Conservation (phyloP, 225 moss, liverwort and hornwort species). For the Climacium dendroides region DNA sequence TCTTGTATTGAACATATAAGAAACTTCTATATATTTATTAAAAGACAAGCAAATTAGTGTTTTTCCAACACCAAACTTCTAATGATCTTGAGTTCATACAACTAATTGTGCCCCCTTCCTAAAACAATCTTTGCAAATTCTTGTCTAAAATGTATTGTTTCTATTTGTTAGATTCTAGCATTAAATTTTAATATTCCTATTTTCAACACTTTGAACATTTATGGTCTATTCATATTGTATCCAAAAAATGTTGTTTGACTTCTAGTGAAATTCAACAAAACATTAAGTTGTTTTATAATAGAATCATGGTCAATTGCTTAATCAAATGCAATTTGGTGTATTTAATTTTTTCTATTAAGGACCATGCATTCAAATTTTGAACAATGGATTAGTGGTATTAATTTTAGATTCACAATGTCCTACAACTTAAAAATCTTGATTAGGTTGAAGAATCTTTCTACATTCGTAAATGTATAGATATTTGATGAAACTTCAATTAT, state of each 20-base stretch:
- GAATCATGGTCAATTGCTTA: not conserved
- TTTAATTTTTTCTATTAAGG: rapidly evolving
- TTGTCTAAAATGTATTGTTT: not conserved
- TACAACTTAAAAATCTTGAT: not conserved
- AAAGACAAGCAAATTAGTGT: rapidly evolving
- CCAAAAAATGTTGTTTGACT: too few species aligned
- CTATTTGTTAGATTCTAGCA: rapidly evolving
- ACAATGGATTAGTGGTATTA: not conserved
- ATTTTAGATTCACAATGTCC: not conserved
- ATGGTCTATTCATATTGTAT: not conserved
- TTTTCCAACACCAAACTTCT: not conserved
- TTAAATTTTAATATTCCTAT: not conserved
- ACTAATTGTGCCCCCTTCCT: not conserved
- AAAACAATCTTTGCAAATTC: not conserved
- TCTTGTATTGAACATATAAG: not conserved
- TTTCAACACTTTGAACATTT: rapidly evolving
- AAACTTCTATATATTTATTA: not conserved
- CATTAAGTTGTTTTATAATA: not conserved
- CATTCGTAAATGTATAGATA: not conserved
- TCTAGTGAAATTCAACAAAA: rapidly evolving
- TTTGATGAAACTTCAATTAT: not conserved
- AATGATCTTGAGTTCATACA: not conserved
- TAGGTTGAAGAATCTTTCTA: not conserved
- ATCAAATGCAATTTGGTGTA: not conserved
- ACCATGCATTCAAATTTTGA: not conserved